phyloP scores from a whole-genome alignment of 441 rosid genomes.

The Arabidopsis lyrata region DNA sequence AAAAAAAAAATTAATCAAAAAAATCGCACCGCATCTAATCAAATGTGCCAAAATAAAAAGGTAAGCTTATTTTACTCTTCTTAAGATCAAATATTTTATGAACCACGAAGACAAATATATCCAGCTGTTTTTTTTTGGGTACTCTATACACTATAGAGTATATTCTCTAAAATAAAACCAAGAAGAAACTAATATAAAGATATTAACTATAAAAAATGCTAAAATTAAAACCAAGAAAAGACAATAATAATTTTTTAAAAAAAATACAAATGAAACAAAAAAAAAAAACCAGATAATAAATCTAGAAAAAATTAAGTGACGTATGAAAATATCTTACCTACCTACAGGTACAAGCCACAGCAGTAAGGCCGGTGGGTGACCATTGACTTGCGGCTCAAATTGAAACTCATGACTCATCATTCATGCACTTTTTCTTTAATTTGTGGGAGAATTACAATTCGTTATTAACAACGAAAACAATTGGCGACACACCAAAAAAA shows the following conservation, averaged over 20 bases:
- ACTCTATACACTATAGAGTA: neutral
- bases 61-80: neutral
- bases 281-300: neutral
- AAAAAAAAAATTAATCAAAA: neutral
- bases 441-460: neutral
- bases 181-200: too few species aligned
- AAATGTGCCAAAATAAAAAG: slow-evolving; percentile 10
- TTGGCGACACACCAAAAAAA: too few species aligned
- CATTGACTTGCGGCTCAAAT: neutral
- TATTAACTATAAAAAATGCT: neutral
- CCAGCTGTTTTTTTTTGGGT: neutral
- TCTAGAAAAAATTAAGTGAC: neutral
- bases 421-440: neutral
- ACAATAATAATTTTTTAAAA: too few species aligned
- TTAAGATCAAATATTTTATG: neutral
- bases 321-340: neutral
- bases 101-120: neutral
- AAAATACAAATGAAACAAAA: neutral
- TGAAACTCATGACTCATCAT: neutral
- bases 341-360: neutral
- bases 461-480: neutral
- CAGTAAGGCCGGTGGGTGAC: neutral
- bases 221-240: neutral
- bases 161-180: too few species aligned
- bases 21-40: neutral